Evolutionary conservation across 257 asterid species (phyloP).

Genomic region (Cruciata laevipes): DNA sequence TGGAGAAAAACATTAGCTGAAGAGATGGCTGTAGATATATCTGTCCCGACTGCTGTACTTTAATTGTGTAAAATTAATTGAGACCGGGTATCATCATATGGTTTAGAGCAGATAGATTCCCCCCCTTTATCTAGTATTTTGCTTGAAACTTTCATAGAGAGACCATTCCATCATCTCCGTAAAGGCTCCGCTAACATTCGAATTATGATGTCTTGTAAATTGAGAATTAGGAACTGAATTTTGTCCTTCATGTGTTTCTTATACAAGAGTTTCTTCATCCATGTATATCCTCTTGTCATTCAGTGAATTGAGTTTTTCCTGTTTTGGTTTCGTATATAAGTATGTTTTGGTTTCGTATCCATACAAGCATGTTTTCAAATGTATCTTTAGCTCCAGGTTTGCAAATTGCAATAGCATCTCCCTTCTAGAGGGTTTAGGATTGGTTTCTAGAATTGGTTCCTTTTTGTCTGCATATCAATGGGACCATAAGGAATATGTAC

Average conservation of each 20-base stretch:
- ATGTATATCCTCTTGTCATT: not conserved
- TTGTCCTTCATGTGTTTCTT: not conserved
- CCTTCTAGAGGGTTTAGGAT: too few species aligned
- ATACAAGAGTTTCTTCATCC: not conserved
- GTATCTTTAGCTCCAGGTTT: not conserved
- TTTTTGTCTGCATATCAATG: not conserved
- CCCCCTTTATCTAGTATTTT: not conserved
- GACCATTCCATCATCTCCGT: not conserved
- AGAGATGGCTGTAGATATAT: constrained; percentile 24
- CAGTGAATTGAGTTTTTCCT: not conserved
- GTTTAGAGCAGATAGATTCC: not conserved
- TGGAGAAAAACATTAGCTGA: constrained; percentile 26
- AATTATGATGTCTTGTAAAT: not conserved
- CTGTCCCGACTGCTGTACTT: constrained; percentile 12
- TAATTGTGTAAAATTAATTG: constrained; percentile 17
- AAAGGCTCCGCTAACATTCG: not conserved
- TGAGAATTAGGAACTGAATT: constrained; percentile 1
- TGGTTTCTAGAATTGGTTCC: not conserved
- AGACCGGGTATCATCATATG: not conserved
- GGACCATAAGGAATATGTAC: not conserved
- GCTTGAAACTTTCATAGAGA: constrained; percentile 1
- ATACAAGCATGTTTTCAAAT: not conserved
- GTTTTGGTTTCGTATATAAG: not conserved
- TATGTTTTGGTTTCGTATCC: not conserved
- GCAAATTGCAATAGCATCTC: not conserved